Evolutionary conservation across 257 asterid species (phyloP).

Genomic region (Petrea volubilis): DNA sequence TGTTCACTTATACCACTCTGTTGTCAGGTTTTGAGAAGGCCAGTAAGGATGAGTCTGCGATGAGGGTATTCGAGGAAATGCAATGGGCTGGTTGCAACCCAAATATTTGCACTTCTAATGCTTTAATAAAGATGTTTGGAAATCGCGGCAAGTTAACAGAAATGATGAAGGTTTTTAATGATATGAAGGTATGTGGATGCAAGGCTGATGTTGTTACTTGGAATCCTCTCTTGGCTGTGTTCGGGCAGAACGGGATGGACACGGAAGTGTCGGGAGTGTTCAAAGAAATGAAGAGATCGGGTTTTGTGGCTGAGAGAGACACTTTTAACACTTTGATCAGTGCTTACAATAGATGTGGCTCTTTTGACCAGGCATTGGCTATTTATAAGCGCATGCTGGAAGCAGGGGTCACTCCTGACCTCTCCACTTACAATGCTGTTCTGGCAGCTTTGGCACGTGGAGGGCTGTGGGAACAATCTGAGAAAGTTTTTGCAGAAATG

Average conservation of each 20-base stretch:
- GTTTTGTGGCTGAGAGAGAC: slow-evolving; percentile 88
- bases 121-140: slow-evolving; percentile 87
- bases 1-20: slow-evolving; percentile 84
- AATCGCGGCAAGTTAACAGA: slow-evolving; percentile 78
- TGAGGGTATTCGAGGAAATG: slow-evolving; percentile 82
- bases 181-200: slow-evolving; percentile 70
- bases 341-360: slow-evolving; percentile 90
- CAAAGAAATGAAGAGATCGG: slow-evolving; percentile 88
- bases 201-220: slow-evolving; percentile 88
- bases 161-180: slow-evolving; percentile 89
- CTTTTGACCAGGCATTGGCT: slow-evolving; percentile 79
- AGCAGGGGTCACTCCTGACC: slow-evolving; percentile 82
- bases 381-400: slow-evolving; percentile 79
- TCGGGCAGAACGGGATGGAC: slow-evolving; percentile 94
- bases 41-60: slow-evolving; percentile 84
- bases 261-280: slow-evolving; percentile 88
- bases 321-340: slow-evolving; percentile 90
- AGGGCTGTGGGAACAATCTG: slow-evolving; percentile 92
- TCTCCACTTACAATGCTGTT: slow-evolving; percentile 86
- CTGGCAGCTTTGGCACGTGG: slow-evolving; percentile 89
- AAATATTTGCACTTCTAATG: slow-evolving; percentile 89
- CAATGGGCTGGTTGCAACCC: slow-evolving; percentile 64
- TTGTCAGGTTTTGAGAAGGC: slow-evolving; percentile 94
- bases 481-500: slow-evolving; percentile 85
- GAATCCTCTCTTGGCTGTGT: slow-evolving; percentile 93